Base-by-base conservation (phyloP, 345 rosid genomes). In the Gossypium thurberi region DNA sequence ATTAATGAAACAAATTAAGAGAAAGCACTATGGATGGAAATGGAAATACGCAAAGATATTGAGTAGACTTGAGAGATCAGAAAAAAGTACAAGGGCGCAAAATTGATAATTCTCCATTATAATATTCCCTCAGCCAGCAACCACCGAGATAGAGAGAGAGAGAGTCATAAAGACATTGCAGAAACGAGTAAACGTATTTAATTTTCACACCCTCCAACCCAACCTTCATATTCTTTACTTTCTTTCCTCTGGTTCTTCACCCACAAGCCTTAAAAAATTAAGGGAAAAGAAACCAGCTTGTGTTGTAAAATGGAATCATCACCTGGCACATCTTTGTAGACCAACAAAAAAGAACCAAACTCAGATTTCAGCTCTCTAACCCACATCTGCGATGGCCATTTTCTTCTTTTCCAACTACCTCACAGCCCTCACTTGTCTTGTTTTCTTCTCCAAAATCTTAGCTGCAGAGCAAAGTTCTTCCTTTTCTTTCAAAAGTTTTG, bases 61-160 rank as follows among this genome's bases (percentile, higher is more conserved):
- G 14, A 6, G 74, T 4, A n/a, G 44, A 37, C 1, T 13, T 60
- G 62, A 37, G 14, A 70, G 74, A 8, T 12, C 33, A 52, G 70
- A 1, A 40, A 25, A 64, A 61, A 47, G 7, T 2, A 6, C 2
- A 71, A 72, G 40, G 40, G 88, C 75, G 60, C 76, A 56, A 11
- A 28, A 17, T 13, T 81, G 88, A 80, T 82, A 89, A 74, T 10
- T 15, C 1, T 4, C 21, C 79, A 14, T 72, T 79, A 55, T 55
- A 75, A 82, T 83, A 85, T 85, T 84, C 85, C 84, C 82, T 73
- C 78, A 0, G 86, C 77, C 80, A 72, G 86, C 86, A 80, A 56
- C 81, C 77, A 83, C 83, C 70, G 28, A 75, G 78, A 42, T 20
- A 56, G 76, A 78, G 84, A 48, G 81, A 76, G 75, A 59, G 15